Conservation (phyloP, 768 basidiomycete species). For the Pleurotus pulmonarius region DNA sequence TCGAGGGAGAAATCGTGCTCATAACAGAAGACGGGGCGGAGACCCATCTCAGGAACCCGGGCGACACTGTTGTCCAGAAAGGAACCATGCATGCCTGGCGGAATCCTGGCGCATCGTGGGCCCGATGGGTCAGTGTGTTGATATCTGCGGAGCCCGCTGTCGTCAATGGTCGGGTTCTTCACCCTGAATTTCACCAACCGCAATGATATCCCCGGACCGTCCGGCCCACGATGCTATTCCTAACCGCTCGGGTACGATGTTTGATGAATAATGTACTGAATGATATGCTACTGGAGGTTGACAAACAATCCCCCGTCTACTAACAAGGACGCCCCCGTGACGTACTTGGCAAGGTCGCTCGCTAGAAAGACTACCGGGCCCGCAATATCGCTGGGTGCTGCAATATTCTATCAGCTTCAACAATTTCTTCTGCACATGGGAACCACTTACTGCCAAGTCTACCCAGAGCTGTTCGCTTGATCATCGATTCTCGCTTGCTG, state of each 20-base stretch:
- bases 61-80: constrained; percentile 53
- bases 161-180: constrained; percentile 38
- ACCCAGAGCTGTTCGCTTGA: constrained; percentile 61
- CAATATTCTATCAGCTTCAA: not conserved
- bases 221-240: not conserved
- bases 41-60: constrained; percentile 47
- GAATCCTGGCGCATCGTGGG: constrained; percentile 49
- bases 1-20: constrained; percentile 52
- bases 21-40: constrained; percentile 55
- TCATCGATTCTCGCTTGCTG: constrained; percentile 58
- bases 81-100: constrained; percentile 62
- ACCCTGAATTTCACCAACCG: constrained; percentile 22
- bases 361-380: constrained; percentile 74
- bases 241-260: not conserved
- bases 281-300: constrained; percentile 52
- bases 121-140: constrained; percentile 49
- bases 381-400: constrained; percentile 67
- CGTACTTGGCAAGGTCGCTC: constrained; percentile 67
- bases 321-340: constrained; percentile 60
- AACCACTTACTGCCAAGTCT: constrained; percentile 52
- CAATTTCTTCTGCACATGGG: not conserved
- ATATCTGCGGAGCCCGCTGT: constrained; percentile 53
- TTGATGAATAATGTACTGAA: too few relatives aligned
- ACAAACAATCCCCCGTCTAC: constrained; percentile 77
- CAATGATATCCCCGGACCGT: not conserved